Base-by-base conservation (phyloP, 768 basidiomycete species). In the Rhizopogon vulgaris region DNA sequence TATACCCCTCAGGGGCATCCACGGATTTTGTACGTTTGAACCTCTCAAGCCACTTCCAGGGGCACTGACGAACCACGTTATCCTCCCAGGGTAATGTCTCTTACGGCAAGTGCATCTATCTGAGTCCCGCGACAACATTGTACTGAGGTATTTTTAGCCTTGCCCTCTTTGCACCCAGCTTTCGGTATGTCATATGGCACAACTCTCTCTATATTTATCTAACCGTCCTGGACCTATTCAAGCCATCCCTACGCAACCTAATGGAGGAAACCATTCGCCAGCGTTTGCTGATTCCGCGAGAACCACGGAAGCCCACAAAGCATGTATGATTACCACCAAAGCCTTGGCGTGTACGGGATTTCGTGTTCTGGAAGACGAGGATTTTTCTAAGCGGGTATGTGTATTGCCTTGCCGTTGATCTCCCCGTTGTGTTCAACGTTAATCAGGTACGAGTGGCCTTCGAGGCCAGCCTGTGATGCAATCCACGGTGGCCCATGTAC, bases 251-350 rank as follows among this genome's bases (percentile, higher is more conserved):
- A 85, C 85, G 6, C 71, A 73, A 55, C 78, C 79, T 6, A 70
- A 77, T 47, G 87, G 86, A 38, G 83, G 82, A n/a, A 90, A 90
- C 60, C 88, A 90, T 59, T 88, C 88, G 1, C 72, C 80, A 9
- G 78, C 72, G 4, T 90, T 90, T 63, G 70, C 84, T 18, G 66
- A 70, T 48, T 74, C 88, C 24, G 83, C 86, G 25, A 71, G 73
- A 27, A 81, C 77, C 39, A 60, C 69, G 38, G 78, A 80, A 54
- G 88, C 88, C 12, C 88, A 90, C 60, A 72, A 72, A 41, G 73
- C 74, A 18, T 79, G 79, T 28, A 75, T 90, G 63, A 61, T 65
- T 7, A 69, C 81, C 27, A 73, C 79, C 30, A 85, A 84, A 58
- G 82, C 76, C 18, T 65, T 90, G 34, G 85, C 87, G 3, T 68